Conservation (phyloP, 169 alveolate species). For the Plasmodium gallinaceum region DNA sequence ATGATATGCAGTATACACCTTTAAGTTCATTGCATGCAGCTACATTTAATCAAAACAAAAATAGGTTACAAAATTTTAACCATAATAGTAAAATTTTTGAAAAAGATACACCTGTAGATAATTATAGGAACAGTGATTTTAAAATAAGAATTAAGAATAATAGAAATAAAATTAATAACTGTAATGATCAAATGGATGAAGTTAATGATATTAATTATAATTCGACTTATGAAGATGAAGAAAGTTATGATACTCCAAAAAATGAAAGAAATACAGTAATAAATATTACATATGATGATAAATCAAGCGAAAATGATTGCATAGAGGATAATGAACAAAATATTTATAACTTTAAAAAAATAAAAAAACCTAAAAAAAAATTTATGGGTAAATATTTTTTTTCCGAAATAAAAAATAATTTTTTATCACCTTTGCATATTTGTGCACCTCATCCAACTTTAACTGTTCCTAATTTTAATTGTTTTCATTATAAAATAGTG, state of each 20-base stretch:
- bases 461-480: conserved; percentile 2
- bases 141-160: background rate
- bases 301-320: conserved; percentile 12
- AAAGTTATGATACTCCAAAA: conserved; percentile 4
- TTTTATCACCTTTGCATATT: conserved; percentile 18
- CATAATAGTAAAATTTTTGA: background rate
- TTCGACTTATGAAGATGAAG: background rate
- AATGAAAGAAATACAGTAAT: conserved; percentile 8
- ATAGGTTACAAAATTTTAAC: background rate
- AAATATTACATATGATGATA: conserved; percentile 20
- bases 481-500: conserved; percentile 2
- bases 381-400: conserved; percentile 73
- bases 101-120: background rate
- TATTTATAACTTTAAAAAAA: background rate
- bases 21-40: conserved; percentile 3
- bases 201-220: background rate
- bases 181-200: background rate
- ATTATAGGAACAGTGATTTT: background rate
- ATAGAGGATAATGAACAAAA: background rate
- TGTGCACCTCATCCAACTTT: conserved; percentile 6
- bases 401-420: conserved; percentile 52
- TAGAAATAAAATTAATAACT: background rate
- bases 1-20: background rate
- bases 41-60: background rate
- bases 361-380: conserved; percentile 33